Percentiles rank a stretch among this genome's conserved stretches.
Conservation (phyloP, 768 basidiomycete species). For the Chalciporus sphaerocephalus region DNA sequence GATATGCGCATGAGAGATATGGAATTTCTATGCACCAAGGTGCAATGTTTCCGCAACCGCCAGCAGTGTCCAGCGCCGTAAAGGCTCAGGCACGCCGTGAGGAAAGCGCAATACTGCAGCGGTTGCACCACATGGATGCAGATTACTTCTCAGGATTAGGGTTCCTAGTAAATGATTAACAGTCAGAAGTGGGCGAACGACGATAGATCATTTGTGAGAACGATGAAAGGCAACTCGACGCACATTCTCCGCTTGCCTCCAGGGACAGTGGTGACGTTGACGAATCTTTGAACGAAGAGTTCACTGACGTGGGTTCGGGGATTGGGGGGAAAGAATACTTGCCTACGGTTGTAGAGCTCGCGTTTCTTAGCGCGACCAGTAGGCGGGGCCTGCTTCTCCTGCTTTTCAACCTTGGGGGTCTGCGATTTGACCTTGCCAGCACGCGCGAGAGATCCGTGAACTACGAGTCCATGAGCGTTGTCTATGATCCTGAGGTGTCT, state of each 20-base stretch:
- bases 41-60: neutral
- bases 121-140: neutral
- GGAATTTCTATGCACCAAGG: too few relatives aligned
- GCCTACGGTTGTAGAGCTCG: slow-evolving; percentile 87
- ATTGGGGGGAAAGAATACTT: slow-evolving; percentile 29
- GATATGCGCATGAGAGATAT: neutral
- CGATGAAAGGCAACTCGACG: slow-evolving; percentile 50
- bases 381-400: slow-evolving; percentile 97
- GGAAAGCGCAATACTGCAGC: too few relatives aligned
- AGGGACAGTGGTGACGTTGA: slow-evolving; percentile 83
- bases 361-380: slow-evolving; percentile 98
- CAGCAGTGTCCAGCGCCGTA: neutral
- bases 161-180: neutral
- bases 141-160: neutral
- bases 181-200: neutral
- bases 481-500: neutral
- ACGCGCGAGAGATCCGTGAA: slow-evolving; percentile 98
- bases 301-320: neutral
- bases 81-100: neutral
- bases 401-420: slow-evolving; percentile 94
- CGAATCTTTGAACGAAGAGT: slow-evolving; percentile 51
- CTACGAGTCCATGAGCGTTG: slow-evolving; percentile 35
- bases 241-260: slow-evolving; percentile 94
- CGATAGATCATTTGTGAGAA: slow-evolving; percentile 9
- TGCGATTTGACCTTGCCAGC: slow-evolving; percentile 99